Conservation (phyloP, 2,329 filamentous ascomycete genomes). For the Purpureocillium lavendulum region DNA sequence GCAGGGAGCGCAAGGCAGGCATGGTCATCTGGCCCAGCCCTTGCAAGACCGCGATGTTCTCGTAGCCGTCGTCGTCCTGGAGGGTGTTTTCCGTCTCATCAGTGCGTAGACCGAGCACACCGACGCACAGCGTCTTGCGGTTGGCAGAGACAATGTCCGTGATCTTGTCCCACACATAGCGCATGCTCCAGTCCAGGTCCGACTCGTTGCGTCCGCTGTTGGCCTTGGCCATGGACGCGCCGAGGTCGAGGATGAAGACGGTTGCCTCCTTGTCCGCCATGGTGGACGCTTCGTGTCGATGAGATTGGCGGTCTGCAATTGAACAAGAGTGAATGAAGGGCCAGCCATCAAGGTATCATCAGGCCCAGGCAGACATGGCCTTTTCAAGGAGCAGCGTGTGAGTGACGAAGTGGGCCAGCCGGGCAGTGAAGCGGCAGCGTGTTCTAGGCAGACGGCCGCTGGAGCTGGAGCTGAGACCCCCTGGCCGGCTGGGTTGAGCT, state of each 20-base stretch:
- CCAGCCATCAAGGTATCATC: too few relatives aligned
- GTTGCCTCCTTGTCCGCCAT: constrained; percentile 95
- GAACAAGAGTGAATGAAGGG: too few relatives aligned
- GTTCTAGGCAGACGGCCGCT: constrained; percentile 11
- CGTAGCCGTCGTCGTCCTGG: constrained; percentile 62
- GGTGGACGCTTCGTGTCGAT: too few relatives aligned
- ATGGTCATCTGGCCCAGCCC: constrained; percentile 53
- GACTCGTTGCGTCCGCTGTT: constrained; percentile 64
- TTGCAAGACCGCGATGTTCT: constrained; percentile 75
- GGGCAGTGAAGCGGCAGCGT: too few relatives aligned
- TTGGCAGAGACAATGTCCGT: constrained; percentile 61
- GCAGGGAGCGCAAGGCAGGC: constrained; percentile 59
- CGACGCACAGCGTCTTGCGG: constrained; percentile 59
- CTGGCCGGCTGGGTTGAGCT: too few relatives aligned
- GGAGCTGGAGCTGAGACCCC: too few relatives aligned
- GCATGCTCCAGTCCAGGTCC: constrained; percentile 83
- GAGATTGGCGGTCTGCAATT: too few relatives aligned
- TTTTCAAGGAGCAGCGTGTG: not conserved
- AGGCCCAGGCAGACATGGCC: too few relatives aligned
- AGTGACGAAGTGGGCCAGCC: not conserved
- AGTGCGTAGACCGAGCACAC: constrained; percentile 78
- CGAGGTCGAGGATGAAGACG: constrained; percentile 85
- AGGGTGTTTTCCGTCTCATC: constrained; percentile 67
- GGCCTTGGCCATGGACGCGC: constrained; percentile 70
- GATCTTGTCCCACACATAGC: constrained; percentile 89